Evolutionary conservation across 805 yeast genomes (phyloP).

Genomic region (Candida lessepsii): DNA sequence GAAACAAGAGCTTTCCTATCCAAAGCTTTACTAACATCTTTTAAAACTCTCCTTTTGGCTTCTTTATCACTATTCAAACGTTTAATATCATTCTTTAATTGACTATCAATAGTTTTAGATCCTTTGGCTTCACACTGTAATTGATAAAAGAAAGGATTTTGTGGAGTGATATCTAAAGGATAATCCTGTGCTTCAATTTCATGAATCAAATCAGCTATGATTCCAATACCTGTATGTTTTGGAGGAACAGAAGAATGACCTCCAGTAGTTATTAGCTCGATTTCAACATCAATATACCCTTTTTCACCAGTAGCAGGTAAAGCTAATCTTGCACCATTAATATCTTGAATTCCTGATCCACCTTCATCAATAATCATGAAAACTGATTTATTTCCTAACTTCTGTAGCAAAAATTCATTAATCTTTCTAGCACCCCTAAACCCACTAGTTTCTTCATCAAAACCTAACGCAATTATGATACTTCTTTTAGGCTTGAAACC

Average conservation of each 20-base stretch:
- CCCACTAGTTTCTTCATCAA: slow-evolving; percentile 77
- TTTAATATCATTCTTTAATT: slow-evolving; percentile 10
- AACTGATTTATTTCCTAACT: slow-evolving; percentile 60
- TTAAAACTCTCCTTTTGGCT: slow-evolving; percentile 31
- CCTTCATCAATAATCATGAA: slow-evolving; percentile 68
- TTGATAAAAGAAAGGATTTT: slow-evolving; percentile 59
- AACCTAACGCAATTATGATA: slow-evolving; percentile 64
- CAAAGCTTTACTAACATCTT: slow-evolving; percentile 19
- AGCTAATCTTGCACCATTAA: slow-evolving; percentile 58
- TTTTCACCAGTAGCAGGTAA: slow-evolving; percentile 48
- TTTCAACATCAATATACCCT: slow-evolving; percentile 45
- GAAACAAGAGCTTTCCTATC: slow-evolving; percentile 28
- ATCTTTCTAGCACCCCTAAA: slow-evolving; percentile 57
- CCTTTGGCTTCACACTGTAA: slow-evolving; percentile 60
- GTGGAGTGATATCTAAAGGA: slow-evolving; percentile 41
- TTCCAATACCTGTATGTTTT: slow-evolving; percentile 76
- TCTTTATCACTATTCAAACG: slow-evolving; percentile 3
- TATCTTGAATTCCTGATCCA: slow-evolving; percentile 50
- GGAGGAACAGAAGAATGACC: slow-evolving; percentile 83
- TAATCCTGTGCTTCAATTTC: slow-evolving; percentile 60
- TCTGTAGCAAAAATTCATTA: slow-evolving; percentile 44
- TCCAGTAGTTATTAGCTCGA: slow-evolving; percentile 60
- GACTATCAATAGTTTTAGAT: slow-evolving; percentile 18
- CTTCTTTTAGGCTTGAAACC: slow-evolving; percentile 61
- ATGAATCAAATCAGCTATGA: slow-evolving; percentile 56